Base-by-base conservation (phyloP, 1,284 basidiomycete species). In the Cryptococcus neoformans region DNA sequence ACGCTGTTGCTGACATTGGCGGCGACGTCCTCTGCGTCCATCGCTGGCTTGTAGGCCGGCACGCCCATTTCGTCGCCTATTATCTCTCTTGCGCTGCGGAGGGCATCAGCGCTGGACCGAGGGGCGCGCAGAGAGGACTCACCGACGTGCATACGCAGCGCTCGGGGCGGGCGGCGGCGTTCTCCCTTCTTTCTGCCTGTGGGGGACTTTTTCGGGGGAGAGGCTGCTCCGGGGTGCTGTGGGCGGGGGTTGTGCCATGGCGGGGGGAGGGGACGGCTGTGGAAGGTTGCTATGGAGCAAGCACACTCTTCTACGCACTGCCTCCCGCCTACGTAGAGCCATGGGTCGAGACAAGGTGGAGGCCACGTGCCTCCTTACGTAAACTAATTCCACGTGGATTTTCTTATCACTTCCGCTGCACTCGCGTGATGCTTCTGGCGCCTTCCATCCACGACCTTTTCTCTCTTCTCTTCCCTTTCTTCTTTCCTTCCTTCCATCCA, bases 71-170 rank as follows among this genome's bases (percentile, higher is more conserved):
- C 85, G 77, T 88, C 88, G 44, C 85, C 86, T 72, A 87, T 86
- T 52, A 90, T 81, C 78, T 91, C 90, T 69, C 89, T 82, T 55
- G 90, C 88, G 70, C 90, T 91, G 53, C 51, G 50, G 54, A 46
- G 45, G 36, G 55, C 58, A 55, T 57, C 62, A 46, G 59, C 60
- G 52, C 55, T 52, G 38, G 37, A 21, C 35, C 40, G 10, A 42
- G 36, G 11, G 4, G 21, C 17, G 17, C 7, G 9, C 21, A 9
- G 7, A 16, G 8, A 28, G 11, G 14, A 73, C 80, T 53, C 53
- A 91, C 90, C 89, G 84, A 83, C 90, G 90, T 46, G 89, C 89
- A 77, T 82, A 92, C 37, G 88, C 90, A 65, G 90, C 89, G 59
- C 90, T 92, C 55, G 90, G 89, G 21, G 90, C 90, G 52, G 46